These are phyloP conservation scores for Myxozyma nipponensis DNA, from an alignment of 805 yeast genomes.

Conservation along the genomic window DNA sequence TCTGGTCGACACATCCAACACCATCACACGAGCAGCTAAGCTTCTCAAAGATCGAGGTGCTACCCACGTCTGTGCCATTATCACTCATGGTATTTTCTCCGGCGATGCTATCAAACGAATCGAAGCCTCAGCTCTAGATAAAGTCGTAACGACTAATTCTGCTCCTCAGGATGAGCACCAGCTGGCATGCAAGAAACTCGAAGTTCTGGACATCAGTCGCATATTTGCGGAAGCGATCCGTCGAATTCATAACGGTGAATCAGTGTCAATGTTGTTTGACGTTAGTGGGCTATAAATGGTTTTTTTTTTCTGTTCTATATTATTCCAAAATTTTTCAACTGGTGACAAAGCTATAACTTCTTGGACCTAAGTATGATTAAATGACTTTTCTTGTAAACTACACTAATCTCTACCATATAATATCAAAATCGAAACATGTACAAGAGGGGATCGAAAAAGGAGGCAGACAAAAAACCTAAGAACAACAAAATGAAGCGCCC, in stretches of 20 bases:
- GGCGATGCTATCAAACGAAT: conserved; percentile 84
- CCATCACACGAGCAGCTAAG: conserved; percentile 88
- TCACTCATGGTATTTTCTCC: conserved; percentile 89
- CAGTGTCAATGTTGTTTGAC: conserved; percentile 88
- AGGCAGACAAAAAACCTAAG: neutral
- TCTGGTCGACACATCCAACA: conserved; percentile 86
- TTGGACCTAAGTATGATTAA: too few species aligned
- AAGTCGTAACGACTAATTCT: conserved; percentile 81
- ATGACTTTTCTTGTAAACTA: too few species aligned
- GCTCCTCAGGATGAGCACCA: conserved; percentile 74
- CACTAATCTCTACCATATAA: too few species aligned
- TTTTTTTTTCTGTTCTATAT: neutral
- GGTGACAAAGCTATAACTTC: too few species aligned
- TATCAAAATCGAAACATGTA: neutral
- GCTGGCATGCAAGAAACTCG: conserved; percentile 57
- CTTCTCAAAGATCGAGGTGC: conserved; percentile 93
- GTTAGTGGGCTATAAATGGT: conserved; percentile 33
- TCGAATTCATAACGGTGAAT: conserved; percentile 95
- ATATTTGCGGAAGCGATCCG: conserved; percentile 93
- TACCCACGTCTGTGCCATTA: conserved; percentile 72
- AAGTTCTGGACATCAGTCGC: conserved; percentile 80
- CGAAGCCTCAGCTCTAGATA: conserved; percentile 66
- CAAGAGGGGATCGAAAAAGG: neutral
- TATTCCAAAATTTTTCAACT: too few species aligned
- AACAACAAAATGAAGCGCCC: neutral